A percentile compares a stretch with the other conserved stretches of the same genome.
phyloP scores from a whole-genome alignment of 2,329 filamentous ascomycete genomes.

The Paraphaeosphaeria sporulosa region DNA sequence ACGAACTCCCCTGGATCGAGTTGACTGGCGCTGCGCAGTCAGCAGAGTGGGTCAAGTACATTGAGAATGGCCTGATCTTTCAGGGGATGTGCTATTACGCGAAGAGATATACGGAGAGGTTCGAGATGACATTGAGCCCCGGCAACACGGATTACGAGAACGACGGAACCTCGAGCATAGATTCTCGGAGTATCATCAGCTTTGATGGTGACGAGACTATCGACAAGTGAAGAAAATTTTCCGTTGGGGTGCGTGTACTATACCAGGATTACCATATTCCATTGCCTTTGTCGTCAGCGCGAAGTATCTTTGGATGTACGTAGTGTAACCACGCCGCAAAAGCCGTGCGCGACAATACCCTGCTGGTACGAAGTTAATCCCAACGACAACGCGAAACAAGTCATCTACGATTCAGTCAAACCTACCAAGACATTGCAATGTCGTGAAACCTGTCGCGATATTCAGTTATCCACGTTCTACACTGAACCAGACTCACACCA shows the following conservation, averaged over 20 bases:
- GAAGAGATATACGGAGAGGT: slow-evolving; percentile 12
- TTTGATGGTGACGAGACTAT: background rate
- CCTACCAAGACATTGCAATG: background rate
- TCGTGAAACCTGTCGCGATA: background rate
- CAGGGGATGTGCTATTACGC: slow-evolving; percentile 11
- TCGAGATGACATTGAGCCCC: slow-evolving; percentile 9
- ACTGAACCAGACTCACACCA: background rate
- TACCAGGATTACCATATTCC: background rate
- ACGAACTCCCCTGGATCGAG: slow-evolving; percentile 16
- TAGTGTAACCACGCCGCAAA: too few species aligned
- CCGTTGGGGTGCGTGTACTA: background rate
- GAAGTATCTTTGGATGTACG: too few species aligned
- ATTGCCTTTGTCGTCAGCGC: background rate
- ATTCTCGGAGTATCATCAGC: slow-evolving; percentile 10
- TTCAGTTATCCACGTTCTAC: background rate
- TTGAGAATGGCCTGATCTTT: slow-evolving; percentile 10
- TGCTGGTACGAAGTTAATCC: too few species aligned
- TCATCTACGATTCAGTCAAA: background rate
- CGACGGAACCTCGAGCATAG: slow-evolving; percentile 6
- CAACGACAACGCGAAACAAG: too few species aligned
- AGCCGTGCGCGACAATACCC: too few species aligned
- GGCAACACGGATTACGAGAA: slow-evolving; percentile 13
- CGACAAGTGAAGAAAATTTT: background rate
- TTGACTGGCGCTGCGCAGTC: slow-evolving; percentile 10
- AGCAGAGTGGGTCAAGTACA: slow-evolving; percentile 8